Base-by-base conservation (phyloP, 2,329 filamentous ascomycete species). In the Fusarium sororula region DNA sequence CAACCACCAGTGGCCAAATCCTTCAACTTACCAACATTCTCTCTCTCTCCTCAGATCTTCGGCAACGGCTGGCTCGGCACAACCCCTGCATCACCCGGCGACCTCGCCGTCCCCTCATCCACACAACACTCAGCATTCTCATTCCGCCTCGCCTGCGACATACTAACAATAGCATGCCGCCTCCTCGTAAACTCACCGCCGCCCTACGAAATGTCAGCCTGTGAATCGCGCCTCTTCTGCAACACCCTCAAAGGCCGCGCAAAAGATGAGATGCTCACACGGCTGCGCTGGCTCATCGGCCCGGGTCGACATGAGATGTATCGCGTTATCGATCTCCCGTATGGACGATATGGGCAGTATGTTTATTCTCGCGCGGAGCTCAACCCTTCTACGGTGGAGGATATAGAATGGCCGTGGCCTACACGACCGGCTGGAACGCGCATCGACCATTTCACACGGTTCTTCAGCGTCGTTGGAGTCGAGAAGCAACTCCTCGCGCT, bases 401-500 rank as follows among this genome's bases (percentile, higher is more conserved):
- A 75, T 10, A 63, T 78, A 3, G 68, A 70, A 18, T 78, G 74
- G 72, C 63, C 76, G 1, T 74, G 74, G 64, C 64, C 77, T 13
- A 73, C 66, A 2, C 57, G 48, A 20, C 62, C 70, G 1, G 63
- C 62, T 15, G 73, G 73, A 8, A 47, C 59, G 3, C 50, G 42
- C 15, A 64, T 74, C 8, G 68, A 65, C 15, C 66, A 62, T 32
- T 39, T 68, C 12, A 61, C 66, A 0, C 60, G 69, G 2, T 78
- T 76, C 50, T 68, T 78, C 38, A 78, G 77, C 28, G 66, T 79
- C 13, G 58, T 74, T 5, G 77, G 77, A 22, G 74, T 78, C 2
- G 77, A 78, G 41, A 78, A 77, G 28, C 77, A 78, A 9, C 77
- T 78, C 8, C 57, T 79, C 24, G 72, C 77, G 1, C 74, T 78